Base-by-base conservation (phyloP, 2,329 filamentous ascomycete genomes). In the Cordyceps fumosorosea region DNA sequence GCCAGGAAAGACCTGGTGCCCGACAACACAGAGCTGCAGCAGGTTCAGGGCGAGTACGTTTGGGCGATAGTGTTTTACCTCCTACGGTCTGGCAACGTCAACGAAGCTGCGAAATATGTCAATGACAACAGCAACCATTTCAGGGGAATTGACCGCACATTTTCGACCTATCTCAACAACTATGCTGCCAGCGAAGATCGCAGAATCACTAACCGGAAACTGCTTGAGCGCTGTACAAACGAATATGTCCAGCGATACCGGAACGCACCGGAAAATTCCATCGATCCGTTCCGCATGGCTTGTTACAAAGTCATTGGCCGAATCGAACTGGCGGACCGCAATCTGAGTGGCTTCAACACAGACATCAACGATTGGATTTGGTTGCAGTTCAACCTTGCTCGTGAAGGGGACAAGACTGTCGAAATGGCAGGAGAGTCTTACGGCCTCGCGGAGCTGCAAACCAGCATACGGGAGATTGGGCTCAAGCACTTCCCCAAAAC, bases 251-350 rank as follows among this genome's bases (percentile, higher is more conserved):
- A 96, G 72, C 88, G 92, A 52, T 84, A 88, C 29, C 88, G 91
- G 66, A 91, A 96, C 69, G 90, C 90, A 0, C 90, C 91, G 0
- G 90, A 95, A 63, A 89, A 93, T 71, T 90, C 90, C 1, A 87
- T 96, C 66, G 95, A 99, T 73, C 95, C 95, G 29, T 99, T 96
- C 78, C 88, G 92, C 60, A 93, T 96, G 86, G 93, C 93, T 54
- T 97, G 95, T 74, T 98, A 98, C 82, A 98, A 99, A 81, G 88
- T 99, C 65, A 89, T 99, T 68, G 95, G 96, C 52, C 91, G 87
- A 52, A 88, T 86, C 67, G 87, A 89, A 69, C 77, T 89, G 29
- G 80, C 78, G 70, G 86, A 87, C 73, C 83, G 87, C 65, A 85
- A 81, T 67, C 74, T 89, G 34, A 85, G 87, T 26, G 83, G 82